These are phyloP conservation scores for Amphirosellinia nigrospora DNA, from an alignment of 495 filamentous ascomycete genomes.

Conservation along the genomic window DNA sequence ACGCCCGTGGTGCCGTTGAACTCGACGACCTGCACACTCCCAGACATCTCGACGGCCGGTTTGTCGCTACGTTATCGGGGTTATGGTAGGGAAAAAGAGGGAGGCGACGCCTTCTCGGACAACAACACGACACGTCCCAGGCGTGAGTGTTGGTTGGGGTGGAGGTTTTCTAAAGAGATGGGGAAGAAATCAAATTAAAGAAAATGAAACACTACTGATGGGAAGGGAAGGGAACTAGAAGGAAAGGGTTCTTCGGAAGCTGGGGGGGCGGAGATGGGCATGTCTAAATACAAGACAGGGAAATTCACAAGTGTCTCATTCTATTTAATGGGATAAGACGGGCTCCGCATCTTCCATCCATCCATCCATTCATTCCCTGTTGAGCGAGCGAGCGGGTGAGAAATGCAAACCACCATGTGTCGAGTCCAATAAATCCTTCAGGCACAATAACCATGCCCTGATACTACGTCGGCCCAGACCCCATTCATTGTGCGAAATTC, in stretches of 20 bases:
- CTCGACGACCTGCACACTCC: conserved; percentile 37
- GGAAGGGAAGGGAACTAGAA: conserved; percentile 7
- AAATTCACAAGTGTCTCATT: conserved; percentile 7
- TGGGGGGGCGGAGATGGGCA: conserved; percentile 11
- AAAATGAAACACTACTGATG: background rate
- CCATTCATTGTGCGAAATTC: conserved; percentile 11
- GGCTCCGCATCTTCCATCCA: conserved; percentile 24
- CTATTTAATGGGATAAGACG: background rate
- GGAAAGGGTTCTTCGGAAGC: background rate
- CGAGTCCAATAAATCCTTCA: conserved; percentile 20
- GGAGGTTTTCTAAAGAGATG: conserved; percentile 1
- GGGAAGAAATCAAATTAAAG: background rate
- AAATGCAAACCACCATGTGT: conserved; percentile 18
- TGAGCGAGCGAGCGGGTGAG: background rate
- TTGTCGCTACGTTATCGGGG: background rate
- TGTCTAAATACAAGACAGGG: conserved; percentile 25
- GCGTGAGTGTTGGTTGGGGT: conserved; percentile 7
- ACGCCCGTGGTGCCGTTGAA: conserved; percentile 41
- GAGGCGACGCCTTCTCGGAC: background rate
- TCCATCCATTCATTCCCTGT: background rate
- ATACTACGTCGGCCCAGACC: conserved; percentile 6
- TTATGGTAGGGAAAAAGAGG: background rate
- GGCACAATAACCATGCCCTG: conserved; percentile 14
- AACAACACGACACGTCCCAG: conserved; percentile 11
- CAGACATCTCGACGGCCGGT: conserved; percentile 35